Evolutionary conservation across 2,329 filamentous ascomycete species (phyloP), one percentile per base, ranked within the genome.

Genomic region (Falciphora oryzae): DNA sequence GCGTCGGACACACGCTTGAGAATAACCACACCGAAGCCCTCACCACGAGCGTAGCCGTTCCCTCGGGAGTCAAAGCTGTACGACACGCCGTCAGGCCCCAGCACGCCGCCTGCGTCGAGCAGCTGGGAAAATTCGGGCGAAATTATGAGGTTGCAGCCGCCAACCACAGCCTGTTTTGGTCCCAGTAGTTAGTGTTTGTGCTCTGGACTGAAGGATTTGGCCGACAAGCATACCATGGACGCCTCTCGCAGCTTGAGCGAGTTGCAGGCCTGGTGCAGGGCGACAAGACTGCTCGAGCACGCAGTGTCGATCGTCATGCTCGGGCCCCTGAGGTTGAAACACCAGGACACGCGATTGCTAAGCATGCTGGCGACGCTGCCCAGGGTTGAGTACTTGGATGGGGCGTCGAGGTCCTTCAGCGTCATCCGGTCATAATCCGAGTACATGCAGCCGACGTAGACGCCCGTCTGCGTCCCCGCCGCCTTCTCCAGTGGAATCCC

Each of bases 11-110:
- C 69, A 0, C 72, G 74, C 69, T 87, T 88, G 0, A 88, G 67
- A 0, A 86, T 72, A 0, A 87, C 65, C 0, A 76, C 74, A 1
- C 80, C 78, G 22, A 85, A 73, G 0, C 83, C 83, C 63, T 87
- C 85, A 8, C 81, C 81, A 76, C 81, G 75, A 0, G 75, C 79
- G 68, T 83, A 85, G 0, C 83, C 83, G 65, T 79, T 75, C 3
- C 77, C 82, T 38, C 70, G 70, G 4, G 69, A 67, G 66, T 81
- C 81, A 68, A 75, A 81, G 29, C 72, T 71, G 58, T 72, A 63
- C 4, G 50, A 65, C 44, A 56, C 71, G 50, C 71, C 69, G 53
- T 64, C 61, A 13, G 69, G 69, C 1, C 64, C 65, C 3, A 68
- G 66, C 22, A 68, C 65, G 25, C 66, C 70, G 29, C 61, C 64